Evolutionary conservation across 371 early-diverging fungal genomes (phyloP).

Genomic region (Furculomyces boomerangus): DNA sequence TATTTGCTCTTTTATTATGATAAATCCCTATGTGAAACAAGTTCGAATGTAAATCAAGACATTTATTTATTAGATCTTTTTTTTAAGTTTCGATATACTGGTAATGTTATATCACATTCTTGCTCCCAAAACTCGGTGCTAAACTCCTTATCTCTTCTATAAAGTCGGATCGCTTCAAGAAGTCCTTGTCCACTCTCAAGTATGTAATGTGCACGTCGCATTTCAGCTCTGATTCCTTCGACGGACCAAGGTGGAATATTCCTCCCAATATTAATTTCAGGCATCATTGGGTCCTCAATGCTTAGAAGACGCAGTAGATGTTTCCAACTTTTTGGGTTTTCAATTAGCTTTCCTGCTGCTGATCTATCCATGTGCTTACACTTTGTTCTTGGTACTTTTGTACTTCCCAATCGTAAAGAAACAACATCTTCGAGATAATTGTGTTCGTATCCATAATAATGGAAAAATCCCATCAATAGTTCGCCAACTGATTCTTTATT

Average conservation of each 20-base stretch:
- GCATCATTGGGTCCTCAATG: neutral
- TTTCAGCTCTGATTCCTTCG: neutral
- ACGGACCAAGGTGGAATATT: neutral
- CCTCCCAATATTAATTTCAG: neutral
- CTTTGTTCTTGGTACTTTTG: neutral
- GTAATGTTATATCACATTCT: too few species aligned
- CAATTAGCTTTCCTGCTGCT: neutral
- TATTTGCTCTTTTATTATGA: too few species aligned
- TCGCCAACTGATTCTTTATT: neutral
- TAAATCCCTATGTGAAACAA: too few species aligned
- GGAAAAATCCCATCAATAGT: neutral
- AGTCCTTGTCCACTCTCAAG: neutral
- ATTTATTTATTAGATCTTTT: too few species aligned
- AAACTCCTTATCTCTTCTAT: too few species aligned
- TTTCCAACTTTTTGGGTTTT: neutral
- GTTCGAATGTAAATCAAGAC: too few species aligned
- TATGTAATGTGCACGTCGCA: neutral
- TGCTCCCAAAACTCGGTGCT: too few species aligned
- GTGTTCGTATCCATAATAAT: constrained; percentile 2
- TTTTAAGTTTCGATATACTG: too few species aligned
- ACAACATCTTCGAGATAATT: neutral
- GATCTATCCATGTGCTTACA: neutral
- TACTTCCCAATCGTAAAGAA: neutral
- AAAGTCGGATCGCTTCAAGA: neutral
- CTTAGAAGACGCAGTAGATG: neutral